Base-by-base conservation (phyloP, 2,329 filamentous ascomycete genomes). In the Scedosporium aurantiacum region DNA sequence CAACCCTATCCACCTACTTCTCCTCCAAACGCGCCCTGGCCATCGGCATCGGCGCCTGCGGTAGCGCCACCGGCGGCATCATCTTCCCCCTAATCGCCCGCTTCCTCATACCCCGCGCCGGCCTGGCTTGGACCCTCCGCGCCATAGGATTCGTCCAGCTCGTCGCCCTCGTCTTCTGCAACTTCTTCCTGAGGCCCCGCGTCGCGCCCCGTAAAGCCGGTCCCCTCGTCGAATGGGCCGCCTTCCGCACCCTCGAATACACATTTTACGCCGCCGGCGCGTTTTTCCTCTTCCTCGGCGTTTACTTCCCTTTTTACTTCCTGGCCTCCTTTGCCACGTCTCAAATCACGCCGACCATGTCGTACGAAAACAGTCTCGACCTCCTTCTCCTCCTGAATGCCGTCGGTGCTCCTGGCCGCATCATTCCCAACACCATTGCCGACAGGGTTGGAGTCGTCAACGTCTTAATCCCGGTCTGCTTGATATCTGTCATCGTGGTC, bases 1-100 rank as follows among this genome's bases (percentile, higher is more conserved):
- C 86, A 1, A 80, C 87, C 3, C 73, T 89, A 1, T 82, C 85
- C 3, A 86, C 86, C 10, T 90, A 89, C 66, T 89, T 88, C 67
- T 74, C 73, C 61, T 77, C 73, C 54, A 80, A 76, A 63, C 77
- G 83, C 55, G 79, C 80, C 0, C 71, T 89, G 2, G 85, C 82
- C 8, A 79, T 88, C 59, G 86, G 86, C 14, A 70, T 88, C 21
- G 77, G 80, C 1, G 83, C 85, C 0, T 77, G 78, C 23, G 86
- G 86, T 8, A 82, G 79, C 60, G 81, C 79, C 21, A 78, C 86
- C 8, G 83, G 83, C 10, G 82, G 83, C 1, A 73, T 86, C 1
- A 69, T 86, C 6, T 86, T 83, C 66, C 83, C 84, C 14, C 54
- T 58, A 21, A 65, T 65, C 60, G 62, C 64, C 4, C 60, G 64